phyloP scores from a whole-genome alignment of 768 basidiomycete genomes.

The Mrakia blollopis region DNA sequence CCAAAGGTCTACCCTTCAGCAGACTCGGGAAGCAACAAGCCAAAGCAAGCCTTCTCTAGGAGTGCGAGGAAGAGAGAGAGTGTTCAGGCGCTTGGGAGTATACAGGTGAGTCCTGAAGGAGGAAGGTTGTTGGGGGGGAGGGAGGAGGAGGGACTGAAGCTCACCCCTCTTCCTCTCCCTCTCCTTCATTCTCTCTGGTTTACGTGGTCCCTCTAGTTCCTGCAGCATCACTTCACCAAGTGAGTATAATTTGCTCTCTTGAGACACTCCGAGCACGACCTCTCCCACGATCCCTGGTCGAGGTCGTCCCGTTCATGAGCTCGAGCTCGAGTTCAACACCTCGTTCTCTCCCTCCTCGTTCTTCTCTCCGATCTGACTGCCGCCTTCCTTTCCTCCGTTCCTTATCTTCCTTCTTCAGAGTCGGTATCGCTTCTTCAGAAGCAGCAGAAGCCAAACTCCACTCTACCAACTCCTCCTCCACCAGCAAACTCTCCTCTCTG shows the following conservation, averaged over 20 bases:
- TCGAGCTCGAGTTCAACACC: not conserved
- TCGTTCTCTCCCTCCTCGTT: not conserved
- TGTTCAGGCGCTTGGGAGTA: slow-evolving; percentile 90
- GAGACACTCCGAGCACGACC: slow-evolving; percentile 60
- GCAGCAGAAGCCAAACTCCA: slow-evolving; percentile 38
- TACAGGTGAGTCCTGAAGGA: slow-evolving; percentile 40
- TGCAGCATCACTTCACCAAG: slow-evolving; percentile 93
- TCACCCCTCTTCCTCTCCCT: not conserved
- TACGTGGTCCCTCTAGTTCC: slow-evolving; percentile 54
- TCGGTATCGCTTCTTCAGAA: slow-evolving; percentile 2
- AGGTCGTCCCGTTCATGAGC: no score
- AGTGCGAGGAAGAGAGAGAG: slow-evolving; percentile 90
- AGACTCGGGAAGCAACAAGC: not conserved
- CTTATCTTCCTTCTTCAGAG: not conserved
- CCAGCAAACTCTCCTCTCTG: not conserved
- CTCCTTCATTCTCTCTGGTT: not conserved
- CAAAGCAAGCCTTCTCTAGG: slow-evolving; percentile 67
- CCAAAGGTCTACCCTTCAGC: slow-evolving; percentile 2
- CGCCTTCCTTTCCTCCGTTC: not conserved
- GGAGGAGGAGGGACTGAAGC: not conserved
- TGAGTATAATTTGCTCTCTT: slow-evolving; percentile 33
- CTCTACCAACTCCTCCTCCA: slow-evolving; percentile 55
- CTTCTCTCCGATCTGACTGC: not conserved
- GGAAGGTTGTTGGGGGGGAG: not conserved
- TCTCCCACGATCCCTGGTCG: not conserved